A percentile compares a stretch with the other conserved stretches of the same genome.
phyloP scores from a whole-genome alignment of 176 grass and related monocot species.

The Canna indica region DNA sequence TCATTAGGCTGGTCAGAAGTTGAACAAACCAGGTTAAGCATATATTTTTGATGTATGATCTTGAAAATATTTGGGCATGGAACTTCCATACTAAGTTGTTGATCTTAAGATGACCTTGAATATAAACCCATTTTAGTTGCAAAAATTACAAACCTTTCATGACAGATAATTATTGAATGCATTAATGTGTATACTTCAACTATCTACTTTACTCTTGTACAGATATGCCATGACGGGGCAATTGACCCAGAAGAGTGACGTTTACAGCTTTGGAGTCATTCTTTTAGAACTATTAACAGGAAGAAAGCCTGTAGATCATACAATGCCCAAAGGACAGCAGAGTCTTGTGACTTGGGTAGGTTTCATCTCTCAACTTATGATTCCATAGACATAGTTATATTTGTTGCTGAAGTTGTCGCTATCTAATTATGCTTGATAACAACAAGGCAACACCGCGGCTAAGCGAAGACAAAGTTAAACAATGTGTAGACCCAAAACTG shows the following conservation, averaged over 20 bases:
- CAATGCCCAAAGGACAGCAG: conserved; percentile 48
- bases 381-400: background rate
- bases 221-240: conserved; percentile 55
- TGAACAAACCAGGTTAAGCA: too few species aligned
- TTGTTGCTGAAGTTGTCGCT: background rate
- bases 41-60: too few species aligned
- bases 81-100: too few species aligned
- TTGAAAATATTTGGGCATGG: too few species aligned
- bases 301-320: conserved; percentile 55
- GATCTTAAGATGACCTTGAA: too few species aligned
- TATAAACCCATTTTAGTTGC: too few species aligned
- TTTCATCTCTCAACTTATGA: background rate
- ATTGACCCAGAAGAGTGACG: conserved; percentile 46
- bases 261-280: conserved; percentile 46
- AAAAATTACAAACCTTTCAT: too few species aligned
- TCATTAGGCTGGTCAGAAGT: too few species aligned
- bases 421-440: background rate
- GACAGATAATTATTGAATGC: too few species aligned
- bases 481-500: conserved; percentile 46
- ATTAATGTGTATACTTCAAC: background rate
- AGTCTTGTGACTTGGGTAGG: conserved; percentile 47
- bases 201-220: background rate
- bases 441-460: conserved; percentile 37
- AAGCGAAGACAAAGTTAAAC: conserved; percentile 52
- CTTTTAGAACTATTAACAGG: conserved; percentile 45